Evolutionary conservation across 768 basidiomycete genomes (phyloP), one percentile per base, ranked within the genome.

Genomic region (Lentinula sp.): DNA sequence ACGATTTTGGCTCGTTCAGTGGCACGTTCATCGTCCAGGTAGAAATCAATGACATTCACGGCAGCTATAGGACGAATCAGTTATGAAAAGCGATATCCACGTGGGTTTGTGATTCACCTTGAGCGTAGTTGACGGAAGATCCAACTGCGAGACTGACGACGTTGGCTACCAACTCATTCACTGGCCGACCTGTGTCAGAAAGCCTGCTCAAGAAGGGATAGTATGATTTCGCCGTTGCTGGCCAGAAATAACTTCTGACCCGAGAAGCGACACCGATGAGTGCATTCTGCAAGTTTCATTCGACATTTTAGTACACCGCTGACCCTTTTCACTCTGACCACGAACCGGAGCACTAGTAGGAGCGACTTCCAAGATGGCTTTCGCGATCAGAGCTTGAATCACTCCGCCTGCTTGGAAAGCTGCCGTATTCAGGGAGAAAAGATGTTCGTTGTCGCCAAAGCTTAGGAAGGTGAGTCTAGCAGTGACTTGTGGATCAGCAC

Each of bases 21-120:
- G 7, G 70, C 72, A 15, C 72, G 74, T 21, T 66, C 68, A 42
- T 77, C 77, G 43, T 77, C 76, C 28, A 85, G 68, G 68, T 82
- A 84, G 70, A 84, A 83, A 64, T 84, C 77, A 51, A 85, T 68
- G 18, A 84, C 75, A 45, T 81, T 73, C 5, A 77, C 74, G n/a
- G 75, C 75, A 7, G 77, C 78, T 76, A 50, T 1, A 32, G 51
- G 18, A 1, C 9, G 62, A 61, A 60, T 57, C 28, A 42, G 23
- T n/a, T n/a, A 10, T 28, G 11, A 18, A 6, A 57, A 21, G 8
- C 8, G 15, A n/a, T 9, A 8, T 8, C 57, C 6, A 53, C 7
- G 9, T 46, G 28, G 2, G 31, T 59, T 32, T 10, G 42, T 34
- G 7, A 49, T 64, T 46, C 43, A 78, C 78, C 72, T 63, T 84